These are phyloP conservation scores for Planoprotostelium fungivorum DNA, from an alignment of 78 protist species.

Conservation along the genomic window DNA sequence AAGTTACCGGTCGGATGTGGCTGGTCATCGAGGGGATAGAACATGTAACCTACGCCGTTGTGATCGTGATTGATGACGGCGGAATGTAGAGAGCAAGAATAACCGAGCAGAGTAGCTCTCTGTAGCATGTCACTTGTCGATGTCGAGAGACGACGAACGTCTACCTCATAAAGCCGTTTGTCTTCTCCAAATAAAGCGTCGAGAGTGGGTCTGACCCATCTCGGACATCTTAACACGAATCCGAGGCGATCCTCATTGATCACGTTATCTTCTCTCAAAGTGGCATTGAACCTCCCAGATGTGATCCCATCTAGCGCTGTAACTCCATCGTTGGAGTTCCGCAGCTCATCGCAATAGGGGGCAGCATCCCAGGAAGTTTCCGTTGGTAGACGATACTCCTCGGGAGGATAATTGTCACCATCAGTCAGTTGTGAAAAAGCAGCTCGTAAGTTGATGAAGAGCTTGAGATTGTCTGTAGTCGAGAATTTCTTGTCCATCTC, in stretches of 20 bases:
- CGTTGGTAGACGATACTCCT: neutral
- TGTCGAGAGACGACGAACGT: neutral
- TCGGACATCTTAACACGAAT: neutral
- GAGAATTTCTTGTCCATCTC: neutral
- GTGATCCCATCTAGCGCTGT: neutral
- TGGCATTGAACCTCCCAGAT: neutral
- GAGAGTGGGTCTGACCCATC: neutral
- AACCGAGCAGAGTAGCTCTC: neutral
- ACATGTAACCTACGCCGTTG: constrained; percentile 1
- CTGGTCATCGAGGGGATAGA: neutral
- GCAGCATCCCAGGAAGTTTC: neutral
- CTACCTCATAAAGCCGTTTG: neutral
- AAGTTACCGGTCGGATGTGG: neutral
- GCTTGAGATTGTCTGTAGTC: neutral
- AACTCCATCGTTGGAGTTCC: neutral
- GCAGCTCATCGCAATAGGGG: neutral
- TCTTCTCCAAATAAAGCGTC: neutral
- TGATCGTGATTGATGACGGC: constrained; percentile 1
- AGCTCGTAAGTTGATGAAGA: neutral
- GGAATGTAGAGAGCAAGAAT: neutral
- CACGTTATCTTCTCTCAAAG: neutral
- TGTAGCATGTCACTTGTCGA: neutral
- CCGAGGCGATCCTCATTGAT: neutral
- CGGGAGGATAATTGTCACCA: neutral
- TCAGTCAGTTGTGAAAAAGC: neutral